Conservation (phyloP, 768 basidiomycete genomes). For the Phlegmacium glaucopus region DNA sequence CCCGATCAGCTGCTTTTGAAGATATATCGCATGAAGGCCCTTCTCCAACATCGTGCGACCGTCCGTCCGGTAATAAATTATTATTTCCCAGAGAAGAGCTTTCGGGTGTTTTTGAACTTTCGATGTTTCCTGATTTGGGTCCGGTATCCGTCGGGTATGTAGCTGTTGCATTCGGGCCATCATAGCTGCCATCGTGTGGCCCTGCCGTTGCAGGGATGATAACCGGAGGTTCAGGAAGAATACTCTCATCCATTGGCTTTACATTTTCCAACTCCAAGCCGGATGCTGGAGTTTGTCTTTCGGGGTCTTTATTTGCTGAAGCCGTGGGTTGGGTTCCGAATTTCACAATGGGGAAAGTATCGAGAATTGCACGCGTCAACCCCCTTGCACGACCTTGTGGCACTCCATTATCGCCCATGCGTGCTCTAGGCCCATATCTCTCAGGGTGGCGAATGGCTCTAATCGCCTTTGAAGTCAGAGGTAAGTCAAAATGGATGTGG, state of each 20-base stretch:
- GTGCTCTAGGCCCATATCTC: conserved; percentile 77
- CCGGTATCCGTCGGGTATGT: too few relatives aligned
- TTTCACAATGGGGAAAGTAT: conserved; percentile 93
- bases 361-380: conserved; percentile 87
- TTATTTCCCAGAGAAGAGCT: not conserved
- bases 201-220: not conserved
- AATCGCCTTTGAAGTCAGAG: conserved; percentile 52
- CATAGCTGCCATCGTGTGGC: too few relatives aligned
- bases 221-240: conserved; percentile 4
- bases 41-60: conserved; percentile 15
- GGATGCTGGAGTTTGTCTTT: conserved; percentile 20
- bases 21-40: conserved; percentile 8
- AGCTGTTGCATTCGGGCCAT: too few relatives aligned
- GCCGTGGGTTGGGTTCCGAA: conserved; percentile 44
- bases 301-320: conserved; percentile 25
- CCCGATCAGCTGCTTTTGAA: conserved; percentile 4
- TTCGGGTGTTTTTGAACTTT: not conserved
- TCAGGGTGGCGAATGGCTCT: conserved; percentile 86
- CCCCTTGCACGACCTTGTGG: conserved; percentile 75
- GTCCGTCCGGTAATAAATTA: too few relatives aligned
- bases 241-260: conserved; percentile 10
- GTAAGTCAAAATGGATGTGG: not conserved
- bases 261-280: conserved; percentile 9
- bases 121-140: too few relatives aligned
- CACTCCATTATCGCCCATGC: conserved; percentile 36